Conservation (phyloP, 768 basidiomycete genomes). For the Leccinum arenicola region DNA sequence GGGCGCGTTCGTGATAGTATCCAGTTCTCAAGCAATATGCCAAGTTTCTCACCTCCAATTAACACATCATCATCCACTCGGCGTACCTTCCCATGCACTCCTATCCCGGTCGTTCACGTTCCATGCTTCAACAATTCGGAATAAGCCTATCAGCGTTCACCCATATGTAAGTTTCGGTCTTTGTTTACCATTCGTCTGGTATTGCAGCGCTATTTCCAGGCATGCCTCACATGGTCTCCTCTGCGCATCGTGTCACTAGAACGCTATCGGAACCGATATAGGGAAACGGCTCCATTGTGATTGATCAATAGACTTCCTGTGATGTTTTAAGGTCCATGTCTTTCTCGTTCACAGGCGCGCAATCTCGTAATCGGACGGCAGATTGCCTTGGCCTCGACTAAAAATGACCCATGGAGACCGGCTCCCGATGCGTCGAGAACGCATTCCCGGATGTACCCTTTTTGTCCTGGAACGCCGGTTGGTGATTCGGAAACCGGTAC, state of each 20-base stretch:
- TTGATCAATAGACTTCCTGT: not conserved
- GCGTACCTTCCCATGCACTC: conserved; percentile 14
- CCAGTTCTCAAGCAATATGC: conserved; percentile 12
- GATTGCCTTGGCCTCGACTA: not conserved
- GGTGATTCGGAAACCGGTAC: conserved; percentile 15
- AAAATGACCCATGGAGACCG: conserved; percentile 9
- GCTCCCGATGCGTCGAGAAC: conserved; percentile 8
- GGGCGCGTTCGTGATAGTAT: not conserved
- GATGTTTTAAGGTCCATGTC: not conserved
- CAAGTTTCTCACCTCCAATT: conserved; percentile 14
- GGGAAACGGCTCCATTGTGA: not conserved
- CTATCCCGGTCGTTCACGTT: not conserved
- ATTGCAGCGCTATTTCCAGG: conserved; percentile 11
- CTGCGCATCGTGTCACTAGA: not conserved
- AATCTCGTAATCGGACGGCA: not conserved
- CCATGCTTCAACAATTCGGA: not conserved
- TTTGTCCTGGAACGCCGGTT: conserved; percentile 1
- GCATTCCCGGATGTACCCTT: not conserved
- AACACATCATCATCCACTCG: not conserved
- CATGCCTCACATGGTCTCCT: conserved; percentile 7
- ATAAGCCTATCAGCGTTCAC: conserved; percentile 13
- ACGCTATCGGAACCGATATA: conserved; percentile 12
- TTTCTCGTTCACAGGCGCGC: not conserved
- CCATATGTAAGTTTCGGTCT: conserved; percentile 17
- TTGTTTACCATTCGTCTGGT: not conserved